Conservation (phyloP, 2,329 filamentous ascomycete species). For the Reticulascus tulasneorum region DNA sequence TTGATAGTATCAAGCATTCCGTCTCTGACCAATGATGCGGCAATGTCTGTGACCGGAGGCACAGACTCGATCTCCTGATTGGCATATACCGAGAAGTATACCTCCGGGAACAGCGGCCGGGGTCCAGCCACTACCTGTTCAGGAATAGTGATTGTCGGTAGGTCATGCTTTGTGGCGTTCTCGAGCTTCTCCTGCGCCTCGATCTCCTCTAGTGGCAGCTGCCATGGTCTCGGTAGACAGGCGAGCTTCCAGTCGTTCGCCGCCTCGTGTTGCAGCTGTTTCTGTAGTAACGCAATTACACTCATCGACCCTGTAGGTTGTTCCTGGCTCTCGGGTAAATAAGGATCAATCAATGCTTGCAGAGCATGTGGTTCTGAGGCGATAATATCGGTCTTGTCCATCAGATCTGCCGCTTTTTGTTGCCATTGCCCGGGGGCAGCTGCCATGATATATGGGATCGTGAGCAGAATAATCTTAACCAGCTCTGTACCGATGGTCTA, state of each 20-base stretch:
- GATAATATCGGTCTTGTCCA: slow-evolving; percentile 94
- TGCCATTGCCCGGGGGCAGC: slow-evolving; percentile 67
- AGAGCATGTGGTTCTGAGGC: slow-evolving; percentile 82
- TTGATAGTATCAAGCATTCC: slow-evolving; percentile 90
- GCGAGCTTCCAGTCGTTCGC: slow-evolving; percentile 69
- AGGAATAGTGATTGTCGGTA: slow-evolving; percentile 74
- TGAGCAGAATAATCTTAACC: slow-evolving; percentile 93
- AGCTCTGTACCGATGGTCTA: slow-evolving; percentile 75
- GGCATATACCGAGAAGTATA: slow-evolving; percentile 89
- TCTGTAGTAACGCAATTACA: slow-evolving; percentile 77
- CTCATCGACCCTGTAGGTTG: slow-evolving; percentile 63
- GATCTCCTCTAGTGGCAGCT: slow-evolving; percentile 57
- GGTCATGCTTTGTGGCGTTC: slow-evolving; percentile 65
- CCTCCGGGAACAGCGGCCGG: slow-evolving; percentile 80
- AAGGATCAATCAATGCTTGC: slow-evolving; percentile 83
- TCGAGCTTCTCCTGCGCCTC: slow-evolving; percentile 58
- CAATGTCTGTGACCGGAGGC: slow-evolving; percentile 69
- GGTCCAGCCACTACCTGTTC: slow-evolving; percentile 70
- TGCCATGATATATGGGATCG: slow-evolving; percentile 84
- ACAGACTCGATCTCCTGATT: slow-evolving; percentile 88
- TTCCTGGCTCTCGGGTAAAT: slow-evolving; percentile 60
- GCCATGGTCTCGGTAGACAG: slow-evolving; percentile 65
- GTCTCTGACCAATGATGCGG: slow-evolving; percentile 80
- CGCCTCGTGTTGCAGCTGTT: slow-evolving; percentile 77
- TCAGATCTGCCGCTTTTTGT: slow-evolving; percentile 70